Evolutionary conservation across 805 yeast species (phyloP), one percentile per base, ranked within the genome.

Genomic region (Pichia rugopelliculosa): DNA sequence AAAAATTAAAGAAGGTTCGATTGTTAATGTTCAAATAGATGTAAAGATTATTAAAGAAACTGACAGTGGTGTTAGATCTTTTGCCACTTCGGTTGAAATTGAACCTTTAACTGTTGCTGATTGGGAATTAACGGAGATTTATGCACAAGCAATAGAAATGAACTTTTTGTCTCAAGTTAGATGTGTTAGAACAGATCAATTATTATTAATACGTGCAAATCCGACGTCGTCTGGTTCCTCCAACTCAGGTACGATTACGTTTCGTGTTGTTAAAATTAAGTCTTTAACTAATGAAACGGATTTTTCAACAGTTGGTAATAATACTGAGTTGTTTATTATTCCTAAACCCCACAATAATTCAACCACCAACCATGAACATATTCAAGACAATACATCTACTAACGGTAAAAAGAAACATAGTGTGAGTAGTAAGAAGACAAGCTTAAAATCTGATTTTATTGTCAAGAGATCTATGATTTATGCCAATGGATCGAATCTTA

Each of bases 71-170:
- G 12, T 18, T 9, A 24, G 23, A n/a, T 18, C 20, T 1, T 79
- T 88, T 1, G 51, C 55, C 12, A 68, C 72, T 6, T 77, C 80
- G 4, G 80, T 90, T 3, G 80, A 77, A 57, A 72, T 91, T 39
- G 96, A 87, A 57, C 98, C 98, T 0, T 65, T 76, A 18, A 73
- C 87, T 0, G 64, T 81, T 2, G 74, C 83, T 6, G 99, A 91
- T 60, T 91, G 97, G 97, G 97, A 90, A 54, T 68, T 87, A 24
- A 85, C 89, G 3, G 96, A 90, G 59, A 64, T 84, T 3, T 86
- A 91, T 62, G 91, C 96, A 2, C 79, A 75, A 25, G 76, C 73
- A 38, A 74, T 91, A 23, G 97, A 91, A 59, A 77, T 80, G 41
- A 77, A 77, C 53, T 73, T 90, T 56, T 67, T 91, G 33, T 78